Evolutionary conservation across 2,329 filamentous ascomycete species (phyloP), one percentile per base, ranked within the genome.

Genomic region (Paracamarosporium sp.): DNA sequence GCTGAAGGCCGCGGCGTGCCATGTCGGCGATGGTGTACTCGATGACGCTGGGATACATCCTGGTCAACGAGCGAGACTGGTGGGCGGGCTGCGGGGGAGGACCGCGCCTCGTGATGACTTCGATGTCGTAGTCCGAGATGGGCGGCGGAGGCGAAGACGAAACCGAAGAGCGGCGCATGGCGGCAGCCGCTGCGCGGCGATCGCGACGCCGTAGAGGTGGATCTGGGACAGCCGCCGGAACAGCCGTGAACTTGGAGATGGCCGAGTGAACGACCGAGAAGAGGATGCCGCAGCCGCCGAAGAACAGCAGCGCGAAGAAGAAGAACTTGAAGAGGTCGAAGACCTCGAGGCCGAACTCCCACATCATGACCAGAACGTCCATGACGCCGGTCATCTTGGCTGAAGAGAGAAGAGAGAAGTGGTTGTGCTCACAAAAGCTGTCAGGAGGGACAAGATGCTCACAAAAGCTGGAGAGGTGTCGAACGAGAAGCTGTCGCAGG

Each of bases 381-480:
- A 51, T n/a, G 5, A 31, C 24, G 33, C 25, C 7, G n/a, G n/a
- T n/a, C 36, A 41, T 41, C 11, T 24, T 38, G n/a, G 15, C n/a
- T 5, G 44, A 40, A 33, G 35, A 30, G 31, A 25, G 5, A 36
- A 15, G 30, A 17, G 38, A n/a, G n/a, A n/a, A n/a, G n/a, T n/a
- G n/a, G n/a, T n/a, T n/a, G n/a, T 31, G 46, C 46, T 50, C 30
- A 24, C 38, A 51, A 40, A 47, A 51, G 41, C 36, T 51, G 40
- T 7, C 11, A 52, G 33, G 27, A 30, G 28, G 15, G 17, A 20
- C 5, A 38, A 4, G 28, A 8, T 20, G 43, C n/a, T 47, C 31
- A 31, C 52, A 36, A 30, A 28, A 45, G 20, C 22, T 38, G 41
- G 13, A 53, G 9, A 11, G n/a, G 12, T 22, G 20, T 24, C 27